A percentile compares a stretch with the other conserved stretches of the same genome.
Conservation (phyloP, 106 monocot species). For the Phalaenopsis aphrodite region DNA sequence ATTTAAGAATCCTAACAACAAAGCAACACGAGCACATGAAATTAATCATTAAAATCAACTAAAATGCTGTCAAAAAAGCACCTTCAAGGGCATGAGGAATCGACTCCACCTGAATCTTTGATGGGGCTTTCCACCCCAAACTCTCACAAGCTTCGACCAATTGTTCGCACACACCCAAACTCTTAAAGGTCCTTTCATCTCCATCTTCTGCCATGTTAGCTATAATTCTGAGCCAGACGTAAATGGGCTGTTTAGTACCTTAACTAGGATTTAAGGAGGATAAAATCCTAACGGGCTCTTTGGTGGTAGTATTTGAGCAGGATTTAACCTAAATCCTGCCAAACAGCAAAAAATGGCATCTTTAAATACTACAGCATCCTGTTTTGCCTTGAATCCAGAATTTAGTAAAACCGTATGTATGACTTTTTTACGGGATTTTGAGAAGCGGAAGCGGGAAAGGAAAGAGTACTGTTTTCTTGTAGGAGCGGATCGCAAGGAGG, state of each 20-base stretch:
- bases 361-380: too few species aligned
- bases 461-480: too few species aligned
- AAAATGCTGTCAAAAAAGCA: constrained; percentile 4
- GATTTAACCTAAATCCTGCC: too few species aligned
- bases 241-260: background rate
- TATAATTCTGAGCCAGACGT: background rate
- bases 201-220: background rate
- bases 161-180: constrained; percentile 57
- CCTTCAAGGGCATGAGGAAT: constrained; percentile 85
- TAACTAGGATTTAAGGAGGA: too few species aligned
- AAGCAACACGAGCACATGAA: background rate
- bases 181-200: constrained; percentile 38
- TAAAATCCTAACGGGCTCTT: too few species aligned
- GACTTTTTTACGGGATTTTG: too few species aligned
- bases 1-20: background rate
- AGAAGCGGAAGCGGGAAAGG: too few species aligned
- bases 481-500: too few species aligned
- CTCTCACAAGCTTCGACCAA: constrained; percentile 63
- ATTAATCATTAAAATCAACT: background rate
- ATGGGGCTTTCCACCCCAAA: constrained; percentile 58
- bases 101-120: constrained; percentile 68
- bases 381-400: too few species aligned
- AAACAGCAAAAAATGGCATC: too few species aligned
- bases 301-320: too few species aligned
- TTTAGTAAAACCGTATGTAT: too few species aligned